Evolutionary conservation across 257 asterid species (phyloP), one percentile per base, ranked within the genome.

Genomic region (Solanum etuberosum): DNA sequence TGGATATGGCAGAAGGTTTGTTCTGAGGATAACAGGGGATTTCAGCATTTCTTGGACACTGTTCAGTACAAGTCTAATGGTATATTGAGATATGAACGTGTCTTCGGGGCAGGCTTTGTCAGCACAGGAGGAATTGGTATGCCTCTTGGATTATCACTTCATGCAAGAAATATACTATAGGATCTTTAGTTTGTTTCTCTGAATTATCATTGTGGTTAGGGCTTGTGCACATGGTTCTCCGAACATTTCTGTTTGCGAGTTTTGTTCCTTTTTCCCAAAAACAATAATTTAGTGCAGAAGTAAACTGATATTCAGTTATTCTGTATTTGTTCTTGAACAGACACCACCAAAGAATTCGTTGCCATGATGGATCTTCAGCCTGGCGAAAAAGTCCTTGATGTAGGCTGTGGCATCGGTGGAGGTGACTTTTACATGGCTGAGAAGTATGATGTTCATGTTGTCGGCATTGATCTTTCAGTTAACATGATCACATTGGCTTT

Each of bases 321-420:
- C 54, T 72, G 21, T 71, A 6, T 4, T 12, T 86, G 67, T 84
- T 90, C 83, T 16, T 87, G 92, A 63, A 84, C 96, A 97, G 99
- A 96, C 3, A 96, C 99, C 42, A 97, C 99, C n/a, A 92, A 76
- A 84, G 99, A 97, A 88, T 97, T 96, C 86, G 98, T 96, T 9
- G 93, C 87, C 85, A 91, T 89, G 88, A 89, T 97, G 89, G 93
- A 95, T 89, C 99, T 97, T 78, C 90, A 94, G 92, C 94, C 98
- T 61, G 98, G 99, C 27, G 98, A 97, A 88, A 97, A 94, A 77
- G 98, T 97, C 70, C 96, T 97, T 54, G 99, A 97, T 85, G 99
- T 97, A 81, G 99, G 99, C 31, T 97, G 99, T 91, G 99, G 99
- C 21, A 97, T 97, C 86, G 99, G 99, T 54, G 99, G 99, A 85